Conservation (phyloP, 116 monocot species). For the Phalaenopsis hybrid region DNA sequence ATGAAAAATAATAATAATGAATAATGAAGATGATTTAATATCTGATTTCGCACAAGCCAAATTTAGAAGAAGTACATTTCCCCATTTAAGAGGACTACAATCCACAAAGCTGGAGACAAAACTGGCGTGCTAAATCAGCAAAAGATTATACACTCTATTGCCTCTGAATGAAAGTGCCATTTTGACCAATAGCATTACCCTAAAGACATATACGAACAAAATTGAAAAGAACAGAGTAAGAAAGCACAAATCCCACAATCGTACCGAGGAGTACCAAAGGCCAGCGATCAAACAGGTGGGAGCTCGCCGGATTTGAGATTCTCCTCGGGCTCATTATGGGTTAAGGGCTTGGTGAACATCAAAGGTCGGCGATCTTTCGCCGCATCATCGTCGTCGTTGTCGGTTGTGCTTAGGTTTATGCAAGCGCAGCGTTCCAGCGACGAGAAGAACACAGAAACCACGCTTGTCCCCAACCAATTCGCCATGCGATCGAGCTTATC, state of each 20-base stretch:
- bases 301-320: not conserved
- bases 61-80: not conserved
- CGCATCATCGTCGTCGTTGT: constrained; percentile 25
- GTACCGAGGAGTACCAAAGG: not conserved
- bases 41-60: too few species aligned
- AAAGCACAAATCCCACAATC: not conserved
- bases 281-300: not conserved
- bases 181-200: not conserved
- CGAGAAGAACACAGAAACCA: constrained; percentile 60
- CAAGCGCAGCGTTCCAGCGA: constrained; percentile 53
- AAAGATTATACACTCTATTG: not conserved
- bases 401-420: constrained; percentile 48
- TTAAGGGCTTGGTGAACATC: constrained; percentile 2
- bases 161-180: not conserved
- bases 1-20: too few species aligned
- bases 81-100: not conserved
- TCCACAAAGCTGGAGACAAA: not conserved
- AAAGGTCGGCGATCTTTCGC: not conserved
- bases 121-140: not conserved
- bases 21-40: too few species aligned
- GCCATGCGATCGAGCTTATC: constrained; percentile 39
- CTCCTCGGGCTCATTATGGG: not conserved
- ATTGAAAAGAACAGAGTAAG: not conserved
- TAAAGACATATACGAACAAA: not conserved
- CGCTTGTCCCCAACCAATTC: constrained; percentile 38